A percentile compares a stretch with the other conserved stretches of the same genome.
phyloP scores from a whole-genome alignment of 140 eudicot species.

The Ambrosia hybrid region DNA sequence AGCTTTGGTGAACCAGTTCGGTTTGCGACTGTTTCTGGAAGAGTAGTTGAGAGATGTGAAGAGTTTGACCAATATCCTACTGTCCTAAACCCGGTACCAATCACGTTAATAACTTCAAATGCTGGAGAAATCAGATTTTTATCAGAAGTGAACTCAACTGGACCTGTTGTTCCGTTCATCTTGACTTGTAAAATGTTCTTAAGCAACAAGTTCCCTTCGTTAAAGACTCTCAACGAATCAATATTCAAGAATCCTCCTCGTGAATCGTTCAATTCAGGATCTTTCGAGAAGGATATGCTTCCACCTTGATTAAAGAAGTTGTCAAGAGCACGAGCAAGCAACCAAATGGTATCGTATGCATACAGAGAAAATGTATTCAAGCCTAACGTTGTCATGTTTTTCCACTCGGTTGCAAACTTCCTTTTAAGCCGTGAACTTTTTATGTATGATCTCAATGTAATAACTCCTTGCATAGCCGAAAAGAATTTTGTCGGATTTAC shows the following conservation, averaged over 20 bases:
- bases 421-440: conserved; percentile 54
- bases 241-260: conserved; percentile 39
- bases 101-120: conserved; percentile 70
- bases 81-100: conserved; percentile 55
- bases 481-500: conserved; percentile 28
- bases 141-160: conserved; percentile 50
- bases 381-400: conserved; percentile 46
- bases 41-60: conserved; percentile 60
- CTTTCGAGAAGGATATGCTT: conserved; percentile 54
- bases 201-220: conserved; percentile 57
- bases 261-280: conserved; percentile 31
- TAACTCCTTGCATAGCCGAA: conserved; percentile 57
- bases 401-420: conserved; percentile 58
- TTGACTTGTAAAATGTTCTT: conserved; percentile 47
- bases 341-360: conserved; percentile 90
- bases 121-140: conserved; percentile 47
- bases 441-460: conserved; percentile 55
- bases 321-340: conserved; percentile 73
- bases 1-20: conserved; percentile 42
- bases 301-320: conserved; percentile 58
- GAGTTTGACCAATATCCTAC: conserved; percentile 81
- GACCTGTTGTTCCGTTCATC: conserved; percentile 73
- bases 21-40: conserved; percentile 49
- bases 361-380: conserved; percentile 58
- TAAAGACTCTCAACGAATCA: conserved; percentile 54